These are phyloP conservation scores for Alternaria triticina DNA, from an alignment of 2,329 filamentous ascomycete species.

Conservation along the genomic window DNA sequence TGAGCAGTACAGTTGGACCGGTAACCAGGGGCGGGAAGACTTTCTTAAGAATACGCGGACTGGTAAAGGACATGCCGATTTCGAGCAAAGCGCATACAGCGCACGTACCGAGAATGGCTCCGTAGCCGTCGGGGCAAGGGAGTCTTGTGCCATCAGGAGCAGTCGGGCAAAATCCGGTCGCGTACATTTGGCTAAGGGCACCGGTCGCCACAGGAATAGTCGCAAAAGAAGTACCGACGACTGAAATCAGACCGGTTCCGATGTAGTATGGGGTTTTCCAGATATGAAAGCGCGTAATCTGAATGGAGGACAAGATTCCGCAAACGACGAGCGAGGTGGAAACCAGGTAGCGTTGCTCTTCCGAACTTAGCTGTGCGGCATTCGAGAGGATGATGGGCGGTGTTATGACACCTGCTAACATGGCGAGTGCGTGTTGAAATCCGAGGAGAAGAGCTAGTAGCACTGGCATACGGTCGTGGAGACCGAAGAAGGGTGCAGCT, in stretches of 20 bases:
- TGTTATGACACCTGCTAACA: constrained; percentile 73
- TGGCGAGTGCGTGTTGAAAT: constrained; percentile 79
- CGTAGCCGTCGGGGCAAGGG: constrained; percentile 78
- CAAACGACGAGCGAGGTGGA: constrained; percentile 81
- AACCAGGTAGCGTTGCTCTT: constrained; percentile 76
- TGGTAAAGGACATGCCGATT: constrained; percentile 75
- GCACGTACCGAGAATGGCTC: constrained; percentile 72
- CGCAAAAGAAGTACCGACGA: constrained; percentile 79
- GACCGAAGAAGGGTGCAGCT: constrained; percentile 82
- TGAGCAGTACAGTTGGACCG: constrained; percentile 71
- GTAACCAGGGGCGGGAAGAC: constrained; percentile 81
- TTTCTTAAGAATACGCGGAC: constrained; percentile 70
- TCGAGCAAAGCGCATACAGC: constrained; percentile 63
- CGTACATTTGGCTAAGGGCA: constrained; percentile 78
- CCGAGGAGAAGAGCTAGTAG: constrained; percentile 76
- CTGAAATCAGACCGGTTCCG: constrained; percentile 78
- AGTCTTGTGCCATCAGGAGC: constrained; percentile 68
- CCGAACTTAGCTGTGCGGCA: constrained; percentile 67
- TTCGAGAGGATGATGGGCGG: constrained; percentile 75
- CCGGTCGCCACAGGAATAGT: constrained; percentile 76
- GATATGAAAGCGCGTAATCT: constrained; percentile 78
- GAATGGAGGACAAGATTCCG: constrained; percentile 74
- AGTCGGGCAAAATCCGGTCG: constrained; percentile 69
- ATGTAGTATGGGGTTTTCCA: constrained; percentile 68
- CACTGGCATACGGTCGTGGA: constrained; percentile 79